These are phyloP conservation scores for Xylariomycetidae sp. DNA, from an alignment of 2,329 filamentous ascomycete genomes.

Conservation along the genomic window DNA sequence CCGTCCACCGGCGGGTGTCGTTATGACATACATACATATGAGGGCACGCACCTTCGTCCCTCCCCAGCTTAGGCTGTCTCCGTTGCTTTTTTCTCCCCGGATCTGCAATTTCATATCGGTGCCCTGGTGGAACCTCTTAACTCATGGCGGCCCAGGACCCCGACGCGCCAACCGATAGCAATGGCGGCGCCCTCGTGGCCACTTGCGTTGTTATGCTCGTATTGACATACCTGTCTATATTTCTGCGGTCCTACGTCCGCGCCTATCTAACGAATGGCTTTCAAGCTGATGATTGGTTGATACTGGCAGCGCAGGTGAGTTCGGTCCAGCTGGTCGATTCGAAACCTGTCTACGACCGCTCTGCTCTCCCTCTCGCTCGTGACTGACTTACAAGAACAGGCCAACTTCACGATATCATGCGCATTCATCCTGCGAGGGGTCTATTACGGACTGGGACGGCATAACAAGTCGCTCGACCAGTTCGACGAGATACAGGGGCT, in stretches of 20 bases:
- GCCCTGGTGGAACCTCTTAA: no score
- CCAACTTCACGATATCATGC: slow-evolving; percentile 44
- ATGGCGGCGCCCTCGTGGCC: slow-evolving; percentile 22
- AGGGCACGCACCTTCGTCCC: no score
- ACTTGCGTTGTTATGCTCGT: slow-evolving; percentile 33
- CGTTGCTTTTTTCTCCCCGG: no score
- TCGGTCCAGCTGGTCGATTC: no score
- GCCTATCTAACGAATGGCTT: slow-evolving; percentile 31
- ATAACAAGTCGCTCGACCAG: slow-evolving; percentile 40
- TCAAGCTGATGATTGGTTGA: slow-evolving; percentile 50
- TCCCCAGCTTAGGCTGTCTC: no score
- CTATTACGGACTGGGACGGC: slow-evolving; percentile 38
- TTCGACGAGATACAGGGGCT: slow-evolving; percentile 39
- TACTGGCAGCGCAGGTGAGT: slow-evolving; percentile 44
- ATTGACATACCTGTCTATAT: slow-evolving; percentile 26
- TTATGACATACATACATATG: no score
- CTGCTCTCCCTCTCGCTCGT: slow-evolving; percentile 1
- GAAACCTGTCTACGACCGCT: background rate
- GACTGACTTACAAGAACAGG: slow-evolving; percentile 23
- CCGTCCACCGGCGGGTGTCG: no score
- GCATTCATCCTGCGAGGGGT: slow-evolving; percentile 41
- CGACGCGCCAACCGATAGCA: slow-evolving; percentile 25
- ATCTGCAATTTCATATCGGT: no score
- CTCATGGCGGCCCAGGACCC: slow-evolving; percentile 29
- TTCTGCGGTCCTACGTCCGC: slow-evolving; percentile 23